Conservation (phyloP, 352 stramenopile species). For the Globisporangium heterothallicum region DNA sequence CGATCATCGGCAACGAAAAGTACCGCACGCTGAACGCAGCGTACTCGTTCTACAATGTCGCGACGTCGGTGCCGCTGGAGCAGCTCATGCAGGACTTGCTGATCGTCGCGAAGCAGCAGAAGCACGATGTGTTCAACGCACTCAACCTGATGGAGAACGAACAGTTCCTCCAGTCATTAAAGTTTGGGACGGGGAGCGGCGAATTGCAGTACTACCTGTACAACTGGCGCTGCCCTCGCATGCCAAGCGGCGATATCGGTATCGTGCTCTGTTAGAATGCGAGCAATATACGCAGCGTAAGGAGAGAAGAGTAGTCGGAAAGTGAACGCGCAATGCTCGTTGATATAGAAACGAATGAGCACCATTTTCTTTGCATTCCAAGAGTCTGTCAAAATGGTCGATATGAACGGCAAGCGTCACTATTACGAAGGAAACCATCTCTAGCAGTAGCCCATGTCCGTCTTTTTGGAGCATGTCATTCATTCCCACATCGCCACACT, state of each 20-base stretch:
- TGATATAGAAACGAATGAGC: no score
- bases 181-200: slow-evolving; percentile 45
- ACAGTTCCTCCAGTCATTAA: slow-evolving; percentile 40
- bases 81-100: slow-evolving; percentile 69
- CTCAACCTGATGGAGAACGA: slow-evolving; percentile 55
- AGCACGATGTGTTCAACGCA: slow-evolving; percentile 55
- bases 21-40: slow-evolving; percentile 95
- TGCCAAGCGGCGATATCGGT: slow-evolving; percentile 44
- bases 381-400: no score
- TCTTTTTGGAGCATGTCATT: no score
- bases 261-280: slow-evolving; percentile 54
- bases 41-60: slow-evolving; percentile 99
- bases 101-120: slow-evolving; percentile 33
- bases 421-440: no score
- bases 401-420: no score
- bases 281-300: no score
- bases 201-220: slow-evolving; percentile 61
- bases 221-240: slow-evolving; percentile 59
- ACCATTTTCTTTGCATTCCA: no score
- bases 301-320: no score
- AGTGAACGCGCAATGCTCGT: no score
- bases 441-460: no score
- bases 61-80: slow-evolving; percentile 48
- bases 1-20: slow-evolving; percentile 93
- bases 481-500: no score